Conservation (phyloP, 495 filamentous ascomycete genomes). For the Aspergillus carlsbadensis region DNA sequence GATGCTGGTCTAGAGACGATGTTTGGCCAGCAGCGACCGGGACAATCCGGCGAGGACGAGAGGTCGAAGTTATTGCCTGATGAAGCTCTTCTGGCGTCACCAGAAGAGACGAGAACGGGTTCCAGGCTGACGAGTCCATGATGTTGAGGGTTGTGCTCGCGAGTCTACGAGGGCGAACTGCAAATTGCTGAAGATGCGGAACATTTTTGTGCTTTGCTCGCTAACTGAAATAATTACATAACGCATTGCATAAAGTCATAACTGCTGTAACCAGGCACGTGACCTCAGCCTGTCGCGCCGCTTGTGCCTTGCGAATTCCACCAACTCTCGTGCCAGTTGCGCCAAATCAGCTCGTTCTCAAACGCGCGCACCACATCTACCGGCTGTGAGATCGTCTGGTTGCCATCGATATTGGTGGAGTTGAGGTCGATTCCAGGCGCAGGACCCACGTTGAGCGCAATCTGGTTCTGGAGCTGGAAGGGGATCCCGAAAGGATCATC, state of each 20-base stretch:
- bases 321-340: conserved; percentile 14
- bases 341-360: conserved; percentile 10
- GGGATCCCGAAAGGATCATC: background rate
- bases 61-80: background rate
- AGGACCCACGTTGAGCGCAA: background rate
- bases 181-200: no score
- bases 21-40: conserved; percentile 26
- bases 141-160: no score
- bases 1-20: conserved; percentile 11
- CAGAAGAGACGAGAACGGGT: conserved; percentile 19
- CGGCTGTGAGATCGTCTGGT: background rate
- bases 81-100: conserved; percentile 22
- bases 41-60: conserved; percentile 19
- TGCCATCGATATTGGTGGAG: background rate
- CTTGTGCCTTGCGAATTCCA: conserved; percentile 1
- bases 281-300: no score
- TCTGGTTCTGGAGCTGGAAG: conserved; percentile 3
- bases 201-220: no score
- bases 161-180: no score
- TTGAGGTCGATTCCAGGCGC: background rate
- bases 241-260: no score
- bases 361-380: conserved; percentile 11
- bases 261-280: no score
- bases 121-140: background rate
- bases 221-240: no score